These are phyloP conservation scores for Funneliformis geosporum DNA, from an alignment of 192 early-diverging fungal species.

Conservation along the genomic window DNA sequence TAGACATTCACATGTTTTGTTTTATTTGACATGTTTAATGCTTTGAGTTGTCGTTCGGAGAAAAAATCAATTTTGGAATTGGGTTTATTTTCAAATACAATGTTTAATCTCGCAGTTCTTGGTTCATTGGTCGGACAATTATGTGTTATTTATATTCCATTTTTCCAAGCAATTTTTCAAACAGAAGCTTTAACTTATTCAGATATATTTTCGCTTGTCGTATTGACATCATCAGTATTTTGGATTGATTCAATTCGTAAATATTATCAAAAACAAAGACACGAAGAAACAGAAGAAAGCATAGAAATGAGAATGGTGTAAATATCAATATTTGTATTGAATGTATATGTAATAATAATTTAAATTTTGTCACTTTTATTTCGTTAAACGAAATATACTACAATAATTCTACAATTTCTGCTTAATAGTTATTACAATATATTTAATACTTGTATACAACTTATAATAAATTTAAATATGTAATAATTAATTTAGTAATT, in stretches of 20 bases:
- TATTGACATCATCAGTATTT: conserved; percentile 76
- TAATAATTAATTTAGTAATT: too few relatives aligned
- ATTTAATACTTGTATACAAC: too few relatives aligned
- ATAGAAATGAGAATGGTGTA: neutral
- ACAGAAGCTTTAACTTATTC: conserved; percentile 78
- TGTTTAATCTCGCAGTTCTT: conserved; percentile 84
- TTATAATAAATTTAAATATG: too few relatives aligned
- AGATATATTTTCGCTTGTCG: conserved; percentile 70
- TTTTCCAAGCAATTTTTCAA: conserved; percentile 92
- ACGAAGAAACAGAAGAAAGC: neutral
- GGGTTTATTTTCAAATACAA: conserved; percentile 84
- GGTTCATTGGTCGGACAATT: conserved; percentile 85
- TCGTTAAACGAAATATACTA: too few relatives aligned
- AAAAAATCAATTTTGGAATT: conserved; percentile 78
- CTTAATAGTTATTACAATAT: too few relatives aligned
- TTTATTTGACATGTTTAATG: conserved; percentile 96
- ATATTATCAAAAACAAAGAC: conserved; percentile 33
- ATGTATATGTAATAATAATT: too few relatives aligned
- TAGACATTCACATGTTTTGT: conserved; percentile 97
- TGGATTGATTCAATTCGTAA: conserved; percentile 88
- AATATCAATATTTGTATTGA: too few relatives aligned
- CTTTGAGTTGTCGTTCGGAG: conserved; percentile 85
- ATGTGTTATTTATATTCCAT: conserved; percentile 84
- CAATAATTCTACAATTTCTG: too few relatives aligned
- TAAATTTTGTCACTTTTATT: too few relatives aligned